A percentile compares a stretch with the other conserved stretches of the same genome.
Evolutionary conservation across 1,284 basidiomycete species (phyloP).

Genomic region (Phylloboletellus chloephorus): DNA sequence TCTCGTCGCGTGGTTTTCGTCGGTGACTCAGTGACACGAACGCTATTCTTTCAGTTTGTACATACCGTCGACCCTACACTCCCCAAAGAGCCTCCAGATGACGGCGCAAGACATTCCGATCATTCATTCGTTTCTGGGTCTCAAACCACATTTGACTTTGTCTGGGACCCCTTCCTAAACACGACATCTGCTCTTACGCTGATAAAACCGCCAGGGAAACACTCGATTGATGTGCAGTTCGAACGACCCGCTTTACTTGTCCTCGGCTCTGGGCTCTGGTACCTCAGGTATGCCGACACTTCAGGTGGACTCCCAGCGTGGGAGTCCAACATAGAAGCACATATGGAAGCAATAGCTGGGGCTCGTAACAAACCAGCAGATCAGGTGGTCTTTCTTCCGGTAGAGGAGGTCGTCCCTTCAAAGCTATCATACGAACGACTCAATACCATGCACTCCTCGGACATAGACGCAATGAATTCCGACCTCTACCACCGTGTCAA

Average conservation of each 20-base stretch:
- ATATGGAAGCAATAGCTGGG: slow-evolving; percentile 48
- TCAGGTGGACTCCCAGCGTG: slow-evolving; percentile 75
- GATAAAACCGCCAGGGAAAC: slow-evolving; percentile 24
- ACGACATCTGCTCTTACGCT: slow-evolving; percentile 45
- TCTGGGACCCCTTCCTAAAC: slow-evolving; percentile 83
- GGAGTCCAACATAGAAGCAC: slow-evolving; percentile 65
- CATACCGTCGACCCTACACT: slow-evolving; percentile 53
- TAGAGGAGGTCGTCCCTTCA: slow-evolving; percentile 57
- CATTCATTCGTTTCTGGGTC: slow-evolving; percentile 42
- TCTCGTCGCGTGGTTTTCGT: slow-evolving; percentile 64
- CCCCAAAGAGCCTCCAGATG: slow-evolving; percentile 49
- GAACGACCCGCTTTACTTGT: slow-evolving; percentile 61
- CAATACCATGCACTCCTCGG: slow-evolving; percentile 62
- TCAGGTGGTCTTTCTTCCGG: slow-evolving; percentile 68
- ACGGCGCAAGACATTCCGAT: slow-evolving; percentile 66
- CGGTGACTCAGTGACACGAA: slow-evolving; percentile 81
- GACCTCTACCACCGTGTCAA: slow-evolving; percentile 69
- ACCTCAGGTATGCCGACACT: slow-evolving; percentile 62
- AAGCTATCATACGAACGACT: slow-evolving; percentile 63
- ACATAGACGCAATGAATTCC: slow-evolving; percentile 86
- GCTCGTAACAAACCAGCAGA: slow-evolving; percentile 50
- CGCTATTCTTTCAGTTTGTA: slow-evolving; percentile 72
- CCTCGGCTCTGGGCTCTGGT: slow-evolving; percentile 84
- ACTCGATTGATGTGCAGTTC: slow-evolving; percentile 2
- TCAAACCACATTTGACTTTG: slow-evolving; percentile 57